A percentile compares a stretch with the other conserved stretches of the same genome.
Conservation (phyloP, 176 grass and related monocot genomes). For the Raddia guianensis region DNA sequence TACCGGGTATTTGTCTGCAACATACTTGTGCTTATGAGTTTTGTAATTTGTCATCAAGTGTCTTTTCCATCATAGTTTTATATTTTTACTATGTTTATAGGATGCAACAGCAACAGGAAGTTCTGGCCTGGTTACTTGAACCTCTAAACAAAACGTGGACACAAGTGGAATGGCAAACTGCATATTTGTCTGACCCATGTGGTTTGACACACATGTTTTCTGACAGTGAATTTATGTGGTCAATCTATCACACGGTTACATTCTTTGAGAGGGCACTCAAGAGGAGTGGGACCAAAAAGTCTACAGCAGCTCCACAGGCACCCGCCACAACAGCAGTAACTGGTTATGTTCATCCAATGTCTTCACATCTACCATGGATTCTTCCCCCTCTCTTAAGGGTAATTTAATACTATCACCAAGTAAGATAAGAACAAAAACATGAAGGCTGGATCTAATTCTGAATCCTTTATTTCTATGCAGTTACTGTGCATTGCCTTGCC, state of each 20-base stretch:
- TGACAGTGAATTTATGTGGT: conserved; percentile 93
- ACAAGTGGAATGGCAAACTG: conserved; percentile 87
- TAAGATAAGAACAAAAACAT: conserved; percentile 16
- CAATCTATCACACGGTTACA: conserved; percentile 86
- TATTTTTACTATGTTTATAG: conserved; percentile 49
- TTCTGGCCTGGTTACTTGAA: conserved; percentile 91
- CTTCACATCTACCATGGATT: conserved; percentile 93
- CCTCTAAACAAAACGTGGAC: conserved; percentile 89
- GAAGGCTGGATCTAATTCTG: background rate
- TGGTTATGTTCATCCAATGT: conserved; percentile 79
- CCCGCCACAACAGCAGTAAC: conserved; percentile 32
- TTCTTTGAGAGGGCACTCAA: conserved; percentile 98
- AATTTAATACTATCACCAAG: conserved; percentile 32
- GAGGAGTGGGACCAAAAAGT: conserved; percentile 81
- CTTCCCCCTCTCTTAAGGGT: conserved; percentile 91
- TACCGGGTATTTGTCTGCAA: conserved; percentile 63
- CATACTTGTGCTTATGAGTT: conserved; percentile 13
- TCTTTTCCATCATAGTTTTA: conserved; percentile 30
- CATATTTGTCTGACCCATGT: conserved; percentile 83
- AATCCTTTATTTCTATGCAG: conserved; percentile 14
- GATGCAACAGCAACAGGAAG: conserved; percentile 96
- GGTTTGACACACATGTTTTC: conserved; percentile 71
- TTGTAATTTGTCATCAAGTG: conserved; percentile 17
- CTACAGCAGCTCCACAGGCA: conserved; percentile 54
- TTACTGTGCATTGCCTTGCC: conserved; percentile 34